These are phyloP conservation scores for Panus rudis DNA, from an alignment of 768 basidiomycete species.

Conservation along the genomic window DNA sequence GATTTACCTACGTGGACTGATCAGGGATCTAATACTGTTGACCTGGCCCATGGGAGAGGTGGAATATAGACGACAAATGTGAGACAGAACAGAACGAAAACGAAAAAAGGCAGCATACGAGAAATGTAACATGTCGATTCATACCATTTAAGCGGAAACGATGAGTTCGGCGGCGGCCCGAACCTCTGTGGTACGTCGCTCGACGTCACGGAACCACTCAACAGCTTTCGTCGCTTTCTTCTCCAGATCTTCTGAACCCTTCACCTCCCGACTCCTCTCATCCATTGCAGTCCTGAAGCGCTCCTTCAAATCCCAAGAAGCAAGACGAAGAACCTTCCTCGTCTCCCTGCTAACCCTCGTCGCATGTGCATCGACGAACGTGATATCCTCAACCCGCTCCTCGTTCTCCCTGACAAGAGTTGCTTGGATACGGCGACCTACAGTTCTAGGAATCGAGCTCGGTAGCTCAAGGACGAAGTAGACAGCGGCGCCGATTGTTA, in stretches of 20 bases:
- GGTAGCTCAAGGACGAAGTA: conserved; percentile 89
- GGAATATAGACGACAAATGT: too few relatives aligned
- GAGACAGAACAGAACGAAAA: too few relatives aligned
- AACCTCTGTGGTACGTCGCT: conserved; percentile 37
- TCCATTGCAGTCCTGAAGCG: conserved; percentile 79
- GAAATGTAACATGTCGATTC: too few relatives aligned
- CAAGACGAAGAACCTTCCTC: conserved; percentile 86
- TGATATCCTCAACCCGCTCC: conserved; percentile 39
- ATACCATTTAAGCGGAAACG: too few relatives aligned
- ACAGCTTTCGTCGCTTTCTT: conserved; percentile 62
- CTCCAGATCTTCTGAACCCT: conserved; percentile 68
- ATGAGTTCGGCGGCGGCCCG: conserved; percentile 19
- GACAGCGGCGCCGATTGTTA: conserved; percentile 62
- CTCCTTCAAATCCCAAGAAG: conserved; percentile 85
- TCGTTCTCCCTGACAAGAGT: conserved; percentile 46
- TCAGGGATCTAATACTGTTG: too few relatives aligned
- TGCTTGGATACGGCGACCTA: conserved; percentile 76
- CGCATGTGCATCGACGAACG: conserved; percentile 62
- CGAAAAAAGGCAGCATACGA: too few relatives aligned
- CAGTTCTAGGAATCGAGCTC: conserved; percentile 77
- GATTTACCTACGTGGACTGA: too few relatives aligned
- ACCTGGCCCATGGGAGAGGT: too few relatives aligned
- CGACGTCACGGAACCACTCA: conserved; percentile 59
- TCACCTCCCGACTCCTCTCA: conserved; percentile 69
- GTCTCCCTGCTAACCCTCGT: conserved; percentile 76